Conservation (phyloP, 805 yeast genomes). For the Hanseniaspora meyeri region DNA sequence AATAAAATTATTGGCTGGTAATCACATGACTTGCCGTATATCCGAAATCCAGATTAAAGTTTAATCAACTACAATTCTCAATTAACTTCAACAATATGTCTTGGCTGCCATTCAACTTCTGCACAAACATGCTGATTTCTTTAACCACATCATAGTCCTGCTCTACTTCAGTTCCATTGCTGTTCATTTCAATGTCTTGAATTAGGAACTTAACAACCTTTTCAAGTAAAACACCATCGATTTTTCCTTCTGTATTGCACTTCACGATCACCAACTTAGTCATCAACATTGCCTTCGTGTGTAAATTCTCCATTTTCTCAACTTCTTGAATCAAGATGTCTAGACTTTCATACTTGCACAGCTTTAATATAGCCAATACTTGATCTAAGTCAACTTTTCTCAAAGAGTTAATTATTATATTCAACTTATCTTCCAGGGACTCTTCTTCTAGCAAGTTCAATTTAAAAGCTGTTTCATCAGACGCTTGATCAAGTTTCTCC, state of each 20-base stretch:
- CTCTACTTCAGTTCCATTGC: not conserved
- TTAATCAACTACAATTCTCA: not conserved
- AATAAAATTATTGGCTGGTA: not conserved
- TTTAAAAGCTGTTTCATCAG: not conserved
- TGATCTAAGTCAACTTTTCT: constrained; percentile 24
- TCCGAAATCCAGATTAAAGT: no score
- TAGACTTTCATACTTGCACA: not conserved
- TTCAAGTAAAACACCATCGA: not conserved
- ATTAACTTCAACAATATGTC: not conserved
- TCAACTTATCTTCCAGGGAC: constrained; percentile 15
- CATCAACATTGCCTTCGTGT: not conserved
- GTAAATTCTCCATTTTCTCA: not conserved
- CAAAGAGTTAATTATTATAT: constrained; percentile 27
- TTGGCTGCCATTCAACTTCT: not conserved
- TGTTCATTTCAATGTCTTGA: not conserved
- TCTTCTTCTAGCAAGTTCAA: constrained; percentile 19
- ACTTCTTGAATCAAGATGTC: not conserved
- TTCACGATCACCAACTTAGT: not conserved
- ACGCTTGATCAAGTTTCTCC: constrained; percentile 17
- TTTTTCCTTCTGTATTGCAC: not conserved
- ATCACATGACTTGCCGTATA: not conserved
- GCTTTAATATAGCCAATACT: constrained; percentile 15
- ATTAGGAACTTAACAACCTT: not conserved
- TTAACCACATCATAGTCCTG: not conserved
- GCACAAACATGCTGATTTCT: not conserved